Evolutionary conservation across 441 rosid species (phyloP), one percentile per base, ranked within the genome.

Genomic region (Rhodomyrtus psidioides): DNA sequence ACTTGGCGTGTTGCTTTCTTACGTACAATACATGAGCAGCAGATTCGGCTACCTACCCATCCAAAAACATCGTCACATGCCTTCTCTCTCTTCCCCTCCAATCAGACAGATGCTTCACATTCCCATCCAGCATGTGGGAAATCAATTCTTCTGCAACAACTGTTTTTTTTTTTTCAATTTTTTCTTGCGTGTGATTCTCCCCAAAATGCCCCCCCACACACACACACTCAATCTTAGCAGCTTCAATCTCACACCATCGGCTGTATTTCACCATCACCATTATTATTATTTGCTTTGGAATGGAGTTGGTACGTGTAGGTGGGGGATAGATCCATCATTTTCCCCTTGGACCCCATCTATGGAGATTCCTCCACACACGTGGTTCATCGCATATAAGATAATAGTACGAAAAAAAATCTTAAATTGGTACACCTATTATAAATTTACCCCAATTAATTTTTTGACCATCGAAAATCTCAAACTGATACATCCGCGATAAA

Each of bases 71-170:
- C n/a, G 44, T 82, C 83, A 82, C 83, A 82, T 82, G 83, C 23
- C 57, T 82, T 28, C 58, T 82, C 83, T 28, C 55, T 82, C 83
- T 55, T 87, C 65, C 30, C 92, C 89, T 65, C 76, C 76, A 65
- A 65, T 65, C 76, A 65, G 23, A 34, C n/a, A 21, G 76, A 65
- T 65, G 76, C 76, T 65, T 19, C 51, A 10, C 46, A 65, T 65
- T 65, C 76, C 76, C 76, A 1, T 34, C 76, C 76, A 42, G 46
- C 76, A 34, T 9, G 46, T 9, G 46, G 46, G 76, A 65, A 65
- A 65, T 65, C 76, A 65, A 65, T 65, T 65, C 76, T 30, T 65
- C 19, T 65, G 19, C 46, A 65, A 65, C 76, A 34, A 34, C 19
- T 19, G 39, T 34, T 65, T 65, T 65, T 65, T 19, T 21, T 34